Evolutionary conservation across 768 basidiomycete species (phyloP).

Genomic region (Xerocomellus chrysenteron): DNA sequence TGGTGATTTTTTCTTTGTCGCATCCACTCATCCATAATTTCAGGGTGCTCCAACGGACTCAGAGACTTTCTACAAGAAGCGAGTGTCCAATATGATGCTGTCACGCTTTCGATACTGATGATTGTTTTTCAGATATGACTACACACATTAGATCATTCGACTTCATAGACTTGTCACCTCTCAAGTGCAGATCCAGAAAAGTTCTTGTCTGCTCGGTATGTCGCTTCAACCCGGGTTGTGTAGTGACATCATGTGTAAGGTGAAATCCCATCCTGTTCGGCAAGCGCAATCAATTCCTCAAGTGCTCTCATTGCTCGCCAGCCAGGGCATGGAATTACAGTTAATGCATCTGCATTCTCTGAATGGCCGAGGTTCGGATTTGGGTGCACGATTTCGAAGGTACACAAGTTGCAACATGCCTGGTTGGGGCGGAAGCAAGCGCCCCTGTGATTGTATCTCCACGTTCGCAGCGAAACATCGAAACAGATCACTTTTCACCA

Average conservation of each 20-base stretch:
- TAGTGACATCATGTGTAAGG: background rate
- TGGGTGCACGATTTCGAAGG: background rate
- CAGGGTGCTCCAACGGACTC: conserved; percentile 69
- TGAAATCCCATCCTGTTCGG: conserved; percentile 7
- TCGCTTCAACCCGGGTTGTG: conserved; percentile 13
- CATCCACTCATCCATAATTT: conserved; percentile 6
- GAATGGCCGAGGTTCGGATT: background rate
- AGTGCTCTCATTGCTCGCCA: background rate
- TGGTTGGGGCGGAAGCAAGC: too few species aligned
- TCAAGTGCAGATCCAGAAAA: background rate
- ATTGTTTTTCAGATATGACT: conserved; percentile 45
- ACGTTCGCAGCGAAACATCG: too few species aligned
- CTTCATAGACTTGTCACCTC: background rate
- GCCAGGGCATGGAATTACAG: background rate
- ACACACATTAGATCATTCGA: conserved; percentile 38
- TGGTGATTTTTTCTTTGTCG: conserved; percentile 12
- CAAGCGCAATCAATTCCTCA: background rate
- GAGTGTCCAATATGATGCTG: conserved; percentile 21
- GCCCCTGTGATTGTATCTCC: too few species aligned
- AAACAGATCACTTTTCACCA: too few species aligned
- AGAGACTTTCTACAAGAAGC: conserved; percentile 87
- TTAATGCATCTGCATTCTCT: background rate
- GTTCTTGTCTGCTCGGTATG: background rate
- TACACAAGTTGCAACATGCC: too few species aligned
- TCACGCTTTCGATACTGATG: conserved; percentile 2